A percentile compares a stretch with the other conserved stretches of the same genome.
Evolutionary conservation across 2,329 filamentous ascomycete genomes (phyloP).

Genomic region (Exophiala lecanii-corni): DNA sequence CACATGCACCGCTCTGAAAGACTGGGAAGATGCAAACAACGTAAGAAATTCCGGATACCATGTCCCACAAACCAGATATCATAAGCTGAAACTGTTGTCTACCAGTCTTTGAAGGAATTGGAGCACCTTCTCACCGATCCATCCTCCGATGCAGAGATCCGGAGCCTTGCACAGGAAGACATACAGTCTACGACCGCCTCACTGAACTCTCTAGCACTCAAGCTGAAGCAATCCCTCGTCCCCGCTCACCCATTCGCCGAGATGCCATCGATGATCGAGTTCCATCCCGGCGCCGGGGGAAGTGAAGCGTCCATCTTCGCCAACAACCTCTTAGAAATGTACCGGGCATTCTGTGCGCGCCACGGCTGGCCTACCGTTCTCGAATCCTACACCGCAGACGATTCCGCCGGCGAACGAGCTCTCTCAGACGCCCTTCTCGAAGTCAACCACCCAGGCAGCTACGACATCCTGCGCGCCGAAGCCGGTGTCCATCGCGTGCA

Average conservation of each 20-base stretch:
- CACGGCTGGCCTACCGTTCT: constrained; percentile 62
- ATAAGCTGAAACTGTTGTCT: constrained; percentile 1
- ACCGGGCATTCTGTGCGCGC: constrained; percentile 69
- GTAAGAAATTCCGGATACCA: constrained; percentile 30
- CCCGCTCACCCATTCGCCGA: constrained; percentile 86
- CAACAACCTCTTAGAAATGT: constrained; percentile 84
- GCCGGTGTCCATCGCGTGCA: constrained; percentile 95
- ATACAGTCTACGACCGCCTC: constrained; percentile 60
- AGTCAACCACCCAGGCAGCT: constrained; percentile 70
- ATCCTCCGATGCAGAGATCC: constrained; percentile 55
- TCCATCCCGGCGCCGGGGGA: constrained; percentile 86
- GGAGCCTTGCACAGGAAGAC: constrained; percentile 61
- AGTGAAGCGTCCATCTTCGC: constrained; percentile 89
- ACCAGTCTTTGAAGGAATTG: constrained; percentile 61
- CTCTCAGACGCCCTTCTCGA: constrained; percentile 86
- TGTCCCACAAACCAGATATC: not conserved
- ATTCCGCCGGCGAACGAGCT: constrained; percentile 50
- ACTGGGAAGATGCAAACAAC: constrained; percentile 56
- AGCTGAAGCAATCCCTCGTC: constrained; percentile 71
- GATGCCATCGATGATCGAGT: constrained; percentile 84
- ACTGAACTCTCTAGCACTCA: constrained; percentile 59
- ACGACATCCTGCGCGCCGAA: constrained; percentile 76
- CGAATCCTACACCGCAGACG: constrained; percentile 77
- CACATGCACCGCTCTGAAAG: constrained; percentile 49
- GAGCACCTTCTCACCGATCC: constrained; percentile 69